These are phyloP conservation scores for Suillus discolor DNA, from an alignment of 768 basidiomycete genomes.

Conservation along the genomic window DNA sequence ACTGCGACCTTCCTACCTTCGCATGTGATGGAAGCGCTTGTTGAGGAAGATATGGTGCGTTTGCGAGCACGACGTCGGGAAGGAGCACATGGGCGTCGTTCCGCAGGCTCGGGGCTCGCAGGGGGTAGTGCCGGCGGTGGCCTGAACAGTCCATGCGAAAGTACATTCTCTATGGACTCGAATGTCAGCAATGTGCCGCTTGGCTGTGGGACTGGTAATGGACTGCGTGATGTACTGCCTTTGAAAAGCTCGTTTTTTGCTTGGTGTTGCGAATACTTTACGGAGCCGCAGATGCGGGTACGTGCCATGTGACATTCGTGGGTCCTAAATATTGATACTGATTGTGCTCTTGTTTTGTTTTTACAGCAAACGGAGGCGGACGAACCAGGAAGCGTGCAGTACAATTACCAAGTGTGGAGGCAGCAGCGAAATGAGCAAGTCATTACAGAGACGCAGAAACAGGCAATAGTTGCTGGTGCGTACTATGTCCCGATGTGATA, in stretches of 20 bases:
- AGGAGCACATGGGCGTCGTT: constrained; percentile 41
- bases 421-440: constrained; percentile 88
- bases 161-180: constrained; percentile 78
- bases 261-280: constrained; percentile 97
- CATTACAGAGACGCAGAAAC: constrained; percentile 63
- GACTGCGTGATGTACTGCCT: constrained; percentile 84
- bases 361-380: constrained; percentile 89
- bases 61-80: constrained; percentile 66
- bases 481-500: constrained; percentile 8
- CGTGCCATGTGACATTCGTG: constrained; percentile 23
- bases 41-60: constrained; percentile 95
- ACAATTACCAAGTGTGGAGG: constrained; percentile 95
- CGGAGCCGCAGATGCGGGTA: constrained; percentile 98
- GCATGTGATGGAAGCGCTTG: constrained; percentile 84
- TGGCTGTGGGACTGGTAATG: constrained; percentile 77
- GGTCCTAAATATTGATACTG: constrained; percentile 12
- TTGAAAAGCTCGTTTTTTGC: constrained; percentile 92
- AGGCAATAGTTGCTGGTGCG: constrained; percentile 77
- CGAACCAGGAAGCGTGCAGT: constrained; percentile 91
- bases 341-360: constrained; percentile 6
- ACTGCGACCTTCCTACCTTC: constrained; percentile 65
- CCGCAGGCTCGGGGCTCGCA: constrained; percentile 32
- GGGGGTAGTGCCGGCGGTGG: constrained; percentile 42
- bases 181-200: constrained; percentile 67
- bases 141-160: constrained; percentile 70